Conservation (phyloP, 352 stramenopile genomes). For the Blastocystis sp. region DNA sequence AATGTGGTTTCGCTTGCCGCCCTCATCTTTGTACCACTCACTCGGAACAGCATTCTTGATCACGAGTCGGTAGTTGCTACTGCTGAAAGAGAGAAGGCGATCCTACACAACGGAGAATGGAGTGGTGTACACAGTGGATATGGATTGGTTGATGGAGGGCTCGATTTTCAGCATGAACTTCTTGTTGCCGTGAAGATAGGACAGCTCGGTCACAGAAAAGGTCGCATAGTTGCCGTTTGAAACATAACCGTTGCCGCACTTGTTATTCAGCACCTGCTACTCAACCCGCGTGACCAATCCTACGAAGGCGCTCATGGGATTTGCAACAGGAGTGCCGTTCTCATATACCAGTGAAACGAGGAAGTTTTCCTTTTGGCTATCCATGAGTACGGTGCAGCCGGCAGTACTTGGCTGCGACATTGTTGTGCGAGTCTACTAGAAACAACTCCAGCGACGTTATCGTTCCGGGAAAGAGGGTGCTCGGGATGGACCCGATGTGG, state of each 20-base stretch:
- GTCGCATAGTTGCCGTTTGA: not conserved
- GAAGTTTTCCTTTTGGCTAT: slow-evolving; percentile 5
- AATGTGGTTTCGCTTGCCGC: slow-evolving; percentile 51
- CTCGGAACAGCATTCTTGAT: slow-evolving; percentile 38
- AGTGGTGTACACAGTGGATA: slow-evolving; percentile 1
- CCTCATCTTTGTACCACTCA: slow-evolving; percentile 62
- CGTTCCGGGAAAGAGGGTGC: not conserved
- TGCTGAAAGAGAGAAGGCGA: not conserved
- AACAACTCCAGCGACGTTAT: not conserved
- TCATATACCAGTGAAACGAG: slow-evolving; percentile 46
- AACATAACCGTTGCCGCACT: slow-evolving; percentile 41
- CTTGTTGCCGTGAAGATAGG: slow-evolving; percentile 32
- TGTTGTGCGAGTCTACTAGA: slow-evolving; percentile 25
- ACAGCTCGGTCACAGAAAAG: slow-evolving; percentile 37
- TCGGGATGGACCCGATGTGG: slow-evolving; percentile 15
- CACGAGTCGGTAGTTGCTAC: slow-evolving; percentile 44
- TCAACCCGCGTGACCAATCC: not conserved
- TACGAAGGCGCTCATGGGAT: slow-evolving; percentile 4
- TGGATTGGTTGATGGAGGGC: not conserved
- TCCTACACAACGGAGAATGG: slow-evolving; percentile 58
- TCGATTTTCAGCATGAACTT: slow-evolving; percentile 38
- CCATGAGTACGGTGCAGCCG: not conserved
- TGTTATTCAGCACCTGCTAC: slow-evolving; percentile 21
- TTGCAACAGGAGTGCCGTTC: slow-evolving; percentile 16
- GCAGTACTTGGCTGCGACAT: not conserved